Evolutionary conservation across 2,329 filamentous ascomycete species (phyloP), one percentile per base, ranked within the genome.

Genomic region (Fusarium palustre): DNA sequence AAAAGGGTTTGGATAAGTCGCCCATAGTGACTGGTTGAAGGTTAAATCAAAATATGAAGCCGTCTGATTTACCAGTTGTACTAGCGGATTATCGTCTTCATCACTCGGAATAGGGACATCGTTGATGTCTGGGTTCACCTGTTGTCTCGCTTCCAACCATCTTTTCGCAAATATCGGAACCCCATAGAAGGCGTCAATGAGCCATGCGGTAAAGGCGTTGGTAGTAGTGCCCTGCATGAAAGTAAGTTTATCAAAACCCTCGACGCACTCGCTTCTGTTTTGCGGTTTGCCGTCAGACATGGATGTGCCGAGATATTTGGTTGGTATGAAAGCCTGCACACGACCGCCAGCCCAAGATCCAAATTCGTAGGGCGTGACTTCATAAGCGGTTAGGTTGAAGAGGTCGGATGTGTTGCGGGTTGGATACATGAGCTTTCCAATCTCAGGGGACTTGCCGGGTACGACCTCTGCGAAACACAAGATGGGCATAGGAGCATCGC

Each of bases 291-390:
- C 77, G 6, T 73, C 56, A 0, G 57, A 42, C 70, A 79, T 76
- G 4, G 68, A 45, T 2, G 76, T 77, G 9, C 77, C 77, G 0
- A 79, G 59, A 24, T 69, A 77, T 31, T 70, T 52, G 0, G 73
- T 77, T 0, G 76, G 60, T 22, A 76, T 74, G 28, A 79, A 79
- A 0, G 69, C 74, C 24, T 76, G 75, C 1, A 76, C 66, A 3
- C 76, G 57, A 0, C 74, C 73, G 2, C 76, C 77, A 5, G 57
- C 47, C 76, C 77, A 79, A 28, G 72, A 74, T 10, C 77, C 77
- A 24, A 78, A 77, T 47, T 79, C 76, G 39, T 75, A 79, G 0
- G 77, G 76, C 0, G 71, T 79, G 1, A 79, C 68, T 46, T 79
- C 77, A 47, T 77, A 79, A 3, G 76, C 70, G 0, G 78, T 77